phyloP scores from a whole-genome alignment of 208 protist species.

The Trypanosoma cruzi region DNA sequence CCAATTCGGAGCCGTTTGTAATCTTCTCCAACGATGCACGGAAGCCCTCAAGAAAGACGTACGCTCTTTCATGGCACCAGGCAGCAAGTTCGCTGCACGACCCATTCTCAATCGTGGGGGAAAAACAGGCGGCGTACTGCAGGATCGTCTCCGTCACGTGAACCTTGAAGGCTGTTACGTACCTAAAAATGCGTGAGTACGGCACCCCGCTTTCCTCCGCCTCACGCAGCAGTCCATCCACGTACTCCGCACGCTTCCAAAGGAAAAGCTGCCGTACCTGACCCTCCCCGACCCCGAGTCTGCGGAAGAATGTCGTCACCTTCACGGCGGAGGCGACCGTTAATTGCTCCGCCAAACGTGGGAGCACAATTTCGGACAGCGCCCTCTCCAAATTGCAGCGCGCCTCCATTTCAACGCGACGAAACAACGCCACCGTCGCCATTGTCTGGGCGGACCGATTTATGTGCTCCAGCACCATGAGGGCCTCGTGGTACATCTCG shows the following conservation, averaged over 20 bases:
- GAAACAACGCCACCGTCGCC: constrained; percentile 27
- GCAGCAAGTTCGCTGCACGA: constrained; percentile 32
- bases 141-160: constrained; percentile 72
- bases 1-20: constrained; percentile 78
- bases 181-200: constrained; percentile 64
- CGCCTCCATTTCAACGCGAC: constrained; percentile 23
- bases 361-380: constrained; percentile 54
- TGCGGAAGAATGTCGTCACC: constrained; percentile 56
- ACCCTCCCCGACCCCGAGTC: constrained; percentile 41
- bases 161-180: constrained; percentile 75
- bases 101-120: constrained; percentile 27
- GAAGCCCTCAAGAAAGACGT: constrained; percentile 46
- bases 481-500: constrained; percentile 84
- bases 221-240: constrained; percentile 45
- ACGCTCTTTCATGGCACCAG: constrained; percentile 64
- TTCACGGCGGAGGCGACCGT: constrained; percentile 72
- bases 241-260: constrained; percentile 40
- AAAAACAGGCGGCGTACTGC: constrained; percentile 81
- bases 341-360: constrained; percentile 57
- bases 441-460: constrained; percentile 33
- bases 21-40: constrained; percentile 43
- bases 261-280: constrained; percentile 62
- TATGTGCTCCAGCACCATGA: constrained; percentile 74
- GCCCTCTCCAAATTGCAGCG: constrained; percentile 34
- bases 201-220: constrained; percentile 42